Percentiles rank a stretch among this genome's conserved stretches.
Evolutionary conservation across 495 filamentous ascomycete genomes (phyloP).

Genomic region (Endocarpon pusillum): DNA sequence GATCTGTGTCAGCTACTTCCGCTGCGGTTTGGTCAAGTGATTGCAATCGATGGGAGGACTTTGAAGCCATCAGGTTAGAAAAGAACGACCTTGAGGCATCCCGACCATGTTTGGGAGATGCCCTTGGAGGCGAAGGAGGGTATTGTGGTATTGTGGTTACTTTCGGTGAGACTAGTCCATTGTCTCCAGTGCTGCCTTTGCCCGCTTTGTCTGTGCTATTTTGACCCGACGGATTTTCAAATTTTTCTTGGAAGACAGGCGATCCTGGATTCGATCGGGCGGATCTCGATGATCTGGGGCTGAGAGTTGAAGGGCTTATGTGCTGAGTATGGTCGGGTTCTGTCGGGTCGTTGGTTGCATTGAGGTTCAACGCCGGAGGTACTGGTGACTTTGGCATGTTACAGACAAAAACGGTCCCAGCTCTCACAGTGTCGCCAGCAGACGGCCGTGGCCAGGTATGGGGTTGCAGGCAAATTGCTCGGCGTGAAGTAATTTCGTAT

Average conservation of each 20-base stretch:
- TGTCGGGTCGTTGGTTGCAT: neutral
- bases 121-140: constrained; percentile 29
- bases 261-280: neutral
- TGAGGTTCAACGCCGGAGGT: neutral
- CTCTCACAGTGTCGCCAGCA: no score
- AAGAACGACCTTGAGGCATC: constrained; percentile 41
- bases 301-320: constrained; percentile 1
- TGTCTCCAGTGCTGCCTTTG: no score
- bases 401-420: no score
- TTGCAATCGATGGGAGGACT: constrained; percentile 26
- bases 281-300: neutral
- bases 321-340: neutral
- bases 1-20: constrained; percentile 13
- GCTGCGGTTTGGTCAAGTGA: constrained; percentile 13
- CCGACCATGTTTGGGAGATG: constrained; percentile 30
- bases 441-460: no score
- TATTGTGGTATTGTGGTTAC: constrained; percentile 36
- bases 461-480: no score
- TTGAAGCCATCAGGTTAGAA: constrained; percentile 36
- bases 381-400: neutral
- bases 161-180: no score
- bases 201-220: no score
- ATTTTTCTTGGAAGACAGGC: no score
- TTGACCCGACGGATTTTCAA: no score
- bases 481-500: no score